phyloP scores from a whole-genome alignment of 2,329 filamentous ascomycete genomes.

The Fonsecaea pedrosoi region DNA sequence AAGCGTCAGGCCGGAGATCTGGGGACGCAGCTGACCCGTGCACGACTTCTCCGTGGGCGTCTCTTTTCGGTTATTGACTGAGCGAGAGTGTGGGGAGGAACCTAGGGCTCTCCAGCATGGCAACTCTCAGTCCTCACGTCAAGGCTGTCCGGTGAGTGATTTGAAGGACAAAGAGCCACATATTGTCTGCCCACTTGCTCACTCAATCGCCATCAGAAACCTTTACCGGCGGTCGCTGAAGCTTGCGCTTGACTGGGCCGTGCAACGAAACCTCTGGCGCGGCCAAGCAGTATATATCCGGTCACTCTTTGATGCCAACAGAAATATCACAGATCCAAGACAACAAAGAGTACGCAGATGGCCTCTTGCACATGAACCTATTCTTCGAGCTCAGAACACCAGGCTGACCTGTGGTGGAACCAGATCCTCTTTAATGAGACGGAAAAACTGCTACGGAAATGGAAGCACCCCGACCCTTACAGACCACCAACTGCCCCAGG shows the following conservation, averaged over 20 bases:
- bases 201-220: constrained; percentile 55
- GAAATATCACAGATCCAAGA: constrained; percentile 79
- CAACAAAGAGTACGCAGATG: constrained; percentile 74
- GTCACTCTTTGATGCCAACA: constrained; percentile 92
- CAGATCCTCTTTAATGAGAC: constrained; percentile 86
- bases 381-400: neutral
- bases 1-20: neutral
- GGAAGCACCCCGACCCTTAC: constrained; percentile 98
- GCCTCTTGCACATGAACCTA: neutral
- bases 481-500: constrained; percentile 87
- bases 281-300: constrained; percentile 96
- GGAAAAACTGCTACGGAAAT: constrained; percentile 84
- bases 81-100: constrained; percentile 19
- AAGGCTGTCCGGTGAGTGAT: constrained; percentile 48
- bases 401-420: constrained; percentile 28
- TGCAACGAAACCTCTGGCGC: constrained; percentile 91
- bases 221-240: constrained; percentile 94
- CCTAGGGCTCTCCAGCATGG: constrained; percentile 43
- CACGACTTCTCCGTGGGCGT: neutral
- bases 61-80: constrained; percentile 10
- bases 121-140: constrained; percentile 41
- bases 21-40: neutral
- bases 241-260: constrained; percentile 92
- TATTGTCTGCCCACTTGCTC: constrained; percentile 24
- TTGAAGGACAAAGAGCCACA: constrained; percentile 12